These are phyloP conservation scores for Aspergillus fumigatiaffinis DNA, from an alignment of 2,329 filamentous ascomycete genomes.

Conservation along the genomic window DNA sequence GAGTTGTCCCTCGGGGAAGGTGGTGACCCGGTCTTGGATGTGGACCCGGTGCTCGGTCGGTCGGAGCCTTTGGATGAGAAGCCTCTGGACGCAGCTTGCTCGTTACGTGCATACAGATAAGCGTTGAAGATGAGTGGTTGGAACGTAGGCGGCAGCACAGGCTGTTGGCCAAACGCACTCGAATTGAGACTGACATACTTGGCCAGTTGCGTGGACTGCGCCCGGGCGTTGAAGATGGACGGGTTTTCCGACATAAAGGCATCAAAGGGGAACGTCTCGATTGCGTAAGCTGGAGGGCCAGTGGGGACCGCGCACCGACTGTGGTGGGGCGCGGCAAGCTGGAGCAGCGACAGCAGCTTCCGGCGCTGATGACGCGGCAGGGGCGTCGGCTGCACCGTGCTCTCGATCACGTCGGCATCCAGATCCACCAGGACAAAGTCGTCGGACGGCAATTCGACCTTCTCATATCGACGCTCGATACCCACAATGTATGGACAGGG, in stretches of 20 bases:
- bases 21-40: constrained; percentile 49
- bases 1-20: constrained; percentile 61
- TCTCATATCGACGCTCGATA: constrained; percentile 78
- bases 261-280: constrained; percentile 89
- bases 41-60: constrained; percentile 70
- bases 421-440: constrained; percentile 94
- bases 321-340: constrained; percentile 86
- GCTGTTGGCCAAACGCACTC: constrained; percentile 69
- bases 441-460: constrained; percentile 70
- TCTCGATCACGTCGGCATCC: constrained; percentile 85
- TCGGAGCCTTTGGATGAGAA: constrained; percentile 50
- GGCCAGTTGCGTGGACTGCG: constrained; percentile 68
- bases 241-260: constrained; percentile 84
- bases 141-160: constrained; percentile 48
- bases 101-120: constrained; percentile 72
- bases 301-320: constrained; percentile 77
- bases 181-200: constrained; percentile 90
- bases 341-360: constrained; percentile 83
- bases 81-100: constrained; percentile 47
- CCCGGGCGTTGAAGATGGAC: constrained; percentile 69
- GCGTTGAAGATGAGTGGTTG: constrained; percentile 81
- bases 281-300: constrained; percentile 88
- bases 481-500: constrained; percentile 97
- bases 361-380: constrained; percentile 84
- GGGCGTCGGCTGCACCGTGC: constrained; percentile 69